These are phyloP conservation scores for Paratinospora sagittata DNA, from an alignment of 164 flowering plant genomes.

Conservation along the genomic window DNA sequence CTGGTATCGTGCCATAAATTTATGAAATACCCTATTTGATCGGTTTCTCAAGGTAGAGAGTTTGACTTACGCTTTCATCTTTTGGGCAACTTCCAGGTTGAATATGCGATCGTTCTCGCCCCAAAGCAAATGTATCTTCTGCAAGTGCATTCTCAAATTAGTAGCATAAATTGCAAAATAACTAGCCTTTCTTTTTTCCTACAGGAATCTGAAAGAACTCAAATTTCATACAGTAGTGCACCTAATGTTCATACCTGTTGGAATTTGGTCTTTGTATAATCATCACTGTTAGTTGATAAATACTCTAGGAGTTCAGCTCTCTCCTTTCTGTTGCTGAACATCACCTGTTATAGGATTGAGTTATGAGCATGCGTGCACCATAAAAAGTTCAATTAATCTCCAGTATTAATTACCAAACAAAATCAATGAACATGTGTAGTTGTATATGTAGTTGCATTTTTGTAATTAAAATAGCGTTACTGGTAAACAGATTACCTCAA, in stretches of 20 bases:
- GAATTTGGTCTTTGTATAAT: conserved; percentile 45
- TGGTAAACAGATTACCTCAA: conserved; percentile 34
- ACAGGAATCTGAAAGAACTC: too few species aligned
- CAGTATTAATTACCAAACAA: not conserved
- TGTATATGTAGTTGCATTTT: too few species aligned
- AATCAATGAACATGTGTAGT: not conserved
- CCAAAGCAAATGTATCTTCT: conserved; percentile 88
- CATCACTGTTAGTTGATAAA: conserved; percentile 59
- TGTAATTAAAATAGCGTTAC: too few species aligned
- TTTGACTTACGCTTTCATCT: conserved; percentile 64
- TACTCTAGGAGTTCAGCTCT: conserved; percentile 71
- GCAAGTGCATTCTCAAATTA: conserved; percentile 7
- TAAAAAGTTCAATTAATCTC: not conserved
- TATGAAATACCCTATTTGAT: not conserved
- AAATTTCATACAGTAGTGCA: too few species aligned
- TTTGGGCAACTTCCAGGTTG: conserved; percentile 63
- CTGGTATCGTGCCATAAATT: too few species aligned
- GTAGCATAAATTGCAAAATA: not conserved
- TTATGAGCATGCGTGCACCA: too few species aligned
- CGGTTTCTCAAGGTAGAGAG: not conserved
- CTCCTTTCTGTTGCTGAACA: conserved; percentile 89
- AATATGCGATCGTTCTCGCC: conserved; percentile 85
- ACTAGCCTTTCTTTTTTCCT: not conserved
- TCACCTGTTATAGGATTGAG: conserved; percentile 49
- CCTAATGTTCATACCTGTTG: conserved; percentile 50